Percentiles rank a stretch among this genome's conserved stretches.
Evolutionary conservation across 2,329 filamentous ascomycete genomes (phyloP).

Genomic region (Clonostachys sp.): DNA sequence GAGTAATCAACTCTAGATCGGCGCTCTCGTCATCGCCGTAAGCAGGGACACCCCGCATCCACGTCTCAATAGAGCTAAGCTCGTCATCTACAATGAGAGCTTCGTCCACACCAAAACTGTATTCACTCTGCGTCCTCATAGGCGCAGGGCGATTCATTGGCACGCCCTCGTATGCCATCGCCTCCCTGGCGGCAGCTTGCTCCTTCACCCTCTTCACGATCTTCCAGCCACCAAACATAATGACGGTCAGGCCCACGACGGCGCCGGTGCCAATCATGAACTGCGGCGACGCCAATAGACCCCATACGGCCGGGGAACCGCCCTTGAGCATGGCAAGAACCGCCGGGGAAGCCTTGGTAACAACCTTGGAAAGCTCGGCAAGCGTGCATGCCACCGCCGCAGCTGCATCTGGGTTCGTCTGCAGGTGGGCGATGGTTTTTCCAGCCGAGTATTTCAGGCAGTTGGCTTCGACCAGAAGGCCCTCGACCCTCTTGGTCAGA

Average conservation of each 20-base stretch:
- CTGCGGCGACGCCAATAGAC: constrained; percentile 81
- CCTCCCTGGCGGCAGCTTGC: constrained; percentile 20
- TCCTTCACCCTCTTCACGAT: constrained; percentile 82
- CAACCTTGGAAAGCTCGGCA: constrained; percentile 80
- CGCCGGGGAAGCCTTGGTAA: constrained; percentile 78
- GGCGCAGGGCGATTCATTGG: constrained; percentile 5
- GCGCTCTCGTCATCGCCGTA: constrained; percentile 40
- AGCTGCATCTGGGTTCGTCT: constrained; percentile 77
- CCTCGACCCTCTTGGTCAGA: constrained; percentile 71
- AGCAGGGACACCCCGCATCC: constrained; percentile 50
- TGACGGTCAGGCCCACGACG: constrained; percentile 86
- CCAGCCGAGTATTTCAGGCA: constrained; percentile 83
- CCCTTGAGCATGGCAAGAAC: constrained; percentile 73
- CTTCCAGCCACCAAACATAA: constrained; percentile 95
- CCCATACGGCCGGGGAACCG: constrained; percentile 80
- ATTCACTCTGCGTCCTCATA: constrained; percentile 18
- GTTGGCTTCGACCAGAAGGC: constrained; percentile 78
- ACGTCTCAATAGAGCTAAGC: constrained; percentile 52
- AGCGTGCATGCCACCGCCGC: constrained; percentile 90
- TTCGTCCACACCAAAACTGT: constrained; percentile 40
- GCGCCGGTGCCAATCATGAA: constrained; percentile 91
- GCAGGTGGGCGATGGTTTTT: constrained; percentile 70
- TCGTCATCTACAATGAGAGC: constrained; percentile 54
- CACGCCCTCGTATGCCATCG: constrained; percentile 15
- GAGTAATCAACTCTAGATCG: constrained; percentile 54